Evolutionary conservation across 257 asterid genomes (phyloP), one percentile per base, ranked within the genome.

Genomic region (Nicotiana tabacum): DNA sequence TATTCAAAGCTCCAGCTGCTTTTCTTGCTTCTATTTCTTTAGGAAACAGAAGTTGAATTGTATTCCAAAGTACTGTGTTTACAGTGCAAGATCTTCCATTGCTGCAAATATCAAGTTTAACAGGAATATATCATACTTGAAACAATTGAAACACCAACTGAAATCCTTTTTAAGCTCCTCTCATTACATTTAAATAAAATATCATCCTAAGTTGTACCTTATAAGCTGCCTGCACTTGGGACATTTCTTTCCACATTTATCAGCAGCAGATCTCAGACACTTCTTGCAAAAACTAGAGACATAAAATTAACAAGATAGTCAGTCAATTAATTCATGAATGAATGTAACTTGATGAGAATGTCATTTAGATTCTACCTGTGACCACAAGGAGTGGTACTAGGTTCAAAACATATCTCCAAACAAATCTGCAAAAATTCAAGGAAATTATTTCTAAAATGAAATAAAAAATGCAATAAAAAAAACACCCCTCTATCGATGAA

Each of bases 331-430:
- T 8, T 27, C n/a, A 74, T 39, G 39, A 4, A 51, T 57, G 64
- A 66, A 48, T 29, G 2, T 3, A 66, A 2, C 27, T 60, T 18
- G 55, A 56, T 17, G 35, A 29, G 82, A 56, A 16, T 6, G 29
- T 3, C 15, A 53, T 62, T 46, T 17, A 62, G 33, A 18, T 55
- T 16, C 80, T 89, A 94, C 99, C 99, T 93, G 92, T 96, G 99
- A 58, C 99, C 99, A 89, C 99, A 96, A 85, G 97, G 89, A 15
- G 99, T 96, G 84, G 98, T 96, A 83, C 98, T 93, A 6, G 99
- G 99, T 87, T 96, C 97, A 33, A 88, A 93, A 85, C 99, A 96
- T 58, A 96, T 91, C 85, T 96, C 99, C 90, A 96, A 87, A 85
- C 98, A 96, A 57, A 96, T 92, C 99, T 96, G 95, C 83, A n/a